These are phyloP conservation scores for Hyaloperonospora arabidopsidis DNA, from an alignment of 352 stramenopile species.

Conservation along the genomic window DNA sequence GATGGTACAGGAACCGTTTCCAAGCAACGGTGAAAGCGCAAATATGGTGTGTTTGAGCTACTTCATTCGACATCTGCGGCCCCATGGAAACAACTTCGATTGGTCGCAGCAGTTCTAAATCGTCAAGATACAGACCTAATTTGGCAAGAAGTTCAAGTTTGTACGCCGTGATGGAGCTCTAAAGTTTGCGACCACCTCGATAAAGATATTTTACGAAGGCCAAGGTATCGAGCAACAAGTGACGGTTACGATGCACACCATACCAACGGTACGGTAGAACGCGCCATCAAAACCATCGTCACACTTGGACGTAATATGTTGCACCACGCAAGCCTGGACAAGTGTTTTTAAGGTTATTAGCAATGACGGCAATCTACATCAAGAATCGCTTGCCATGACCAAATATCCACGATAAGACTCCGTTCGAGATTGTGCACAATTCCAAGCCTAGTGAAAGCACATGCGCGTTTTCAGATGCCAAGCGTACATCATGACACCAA, in stretches of 20 bases:
- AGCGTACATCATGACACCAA: not conserved
- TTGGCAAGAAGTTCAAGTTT: no score
- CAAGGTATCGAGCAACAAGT: no score
- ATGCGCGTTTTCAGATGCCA: not conserved
- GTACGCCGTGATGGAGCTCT: not conserved
- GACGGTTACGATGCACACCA: no score
- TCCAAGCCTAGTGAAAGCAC: not conserved
- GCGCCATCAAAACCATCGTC: not conserved
- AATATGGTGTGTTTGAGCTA: no score
- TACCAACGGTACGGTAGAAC: not conserved
- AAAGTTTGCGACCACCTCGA: not conserved
- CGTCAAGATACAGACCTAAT: not conserved
- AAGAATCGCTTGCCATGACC: not conserved
- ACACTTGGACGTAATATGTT: not conserved
- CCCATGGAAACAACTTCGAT: no score
- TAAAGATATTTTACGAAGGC: no score
- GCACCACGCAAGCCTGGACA: not conserved
- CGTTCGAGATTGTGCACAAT: not conserved
- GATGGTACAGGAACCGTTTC: slow-evolving; percentile 1
- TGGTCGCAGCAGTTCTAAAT: not conserved
- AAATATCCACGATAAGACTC: not conserved
- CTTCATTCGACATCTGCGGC: no score
- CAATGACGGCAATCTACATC: not conserved
- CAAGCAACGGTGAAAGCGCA: not conserved
- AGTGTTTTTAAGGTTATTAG: not conserved